These are phyloP conservation scores for Arthrobotrys sinensis DNA, from an alignment of 2,329 filamentous ascomycete genomes.

Conservation along the genomic window DNA sequence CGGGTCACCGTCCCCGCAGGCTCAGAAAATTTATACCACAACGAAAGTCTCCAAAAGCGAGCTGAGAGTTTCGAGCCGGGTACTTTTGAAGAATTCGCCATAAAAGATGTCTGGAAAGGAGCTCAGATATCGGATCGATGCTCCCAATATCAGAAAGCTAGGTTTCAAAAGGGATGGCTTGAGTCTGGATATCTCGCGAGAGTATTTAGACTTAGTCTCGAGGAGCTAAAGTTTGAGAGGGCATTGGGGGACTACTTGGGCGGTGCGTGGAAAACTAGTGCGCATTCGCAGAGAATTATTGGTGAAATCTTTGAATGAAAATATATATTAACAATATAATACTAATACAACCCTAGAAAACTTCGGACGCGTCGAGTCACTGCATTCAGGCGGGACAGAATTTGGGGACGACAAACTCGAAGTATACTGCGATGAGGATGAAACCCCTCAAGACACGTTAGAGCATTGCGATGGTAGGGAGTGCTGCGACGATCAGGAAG, in stretches of 20 bases:
- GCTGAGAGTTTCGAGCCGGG: neutral
- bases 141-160: neutral
- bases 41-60: neutral
- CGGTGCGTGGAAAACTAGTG: constrained; percentile 30
- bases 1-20: neutral
- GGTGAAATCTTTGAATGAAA: constrained; percentile 3
- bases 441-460: neutral
- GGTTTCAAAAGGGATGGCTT: constrained; percentile 22
- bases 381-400: constrained; percentile 31
- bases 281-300: constrained; percentile 16
- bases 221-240: constrained; percentile 39
- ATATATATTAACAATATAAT: too few species aligned
- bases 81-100: neutral
- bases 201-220: neutral
- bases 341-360: constrained; percentile 33
- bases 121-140: constrained; percentile 20
- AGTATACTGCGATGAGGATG: constrained; percentile 33
- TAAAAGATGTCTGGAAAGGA: constrained; percentile 28
- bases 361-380: constrained; percentile 9
- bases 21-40: neutral
- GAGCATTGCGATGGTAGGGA: neutral
- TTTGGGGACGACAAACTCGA: constrained; percentile 17
- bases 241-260: constrained; percentile 41
- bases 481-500: constrained; percentile 24
- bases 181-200: constrained; percentile 40